Base-by-base conservation (phyloP, 331 rosid species). In the Acacia pycnantha region DNA sequence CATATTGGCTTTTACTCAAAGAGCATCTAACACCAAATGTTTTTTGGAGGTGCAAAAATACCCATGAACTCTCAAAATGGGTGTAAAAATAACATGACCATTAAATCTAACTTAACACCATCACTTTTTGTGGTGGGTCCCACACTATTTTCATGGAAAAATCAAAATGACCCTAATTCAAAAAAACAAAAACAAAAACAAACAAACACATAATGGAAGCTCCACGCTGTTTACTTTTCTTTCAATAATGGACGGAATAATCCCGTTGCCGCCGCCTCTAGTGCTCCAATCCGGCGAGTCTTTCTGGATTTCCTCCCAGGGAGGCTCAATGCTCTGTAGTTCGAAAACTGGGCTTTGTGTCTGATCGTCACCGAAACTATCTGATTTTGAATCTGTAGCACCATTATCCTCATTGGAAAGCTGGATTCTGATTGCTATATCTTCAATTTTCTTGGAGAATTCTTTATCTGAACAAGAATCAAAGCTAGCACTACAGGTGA, bases 181-280 rank as follows among this genome's bases (percentile, higher is more conserved):
- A n/a, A n/a, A n/a, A n/a, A n/a, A n/a, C n/a, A n/a, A n/a, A n/a
- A n/a, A n/a, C n/a, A n/a, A n/a, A n/a, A n/a, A n/a, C n/a, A n/a
- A n/a, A n/a, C n/a, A n/a, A n/a, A n/a, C n/a, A n/a, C n/a, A n/a
- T n/a, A n/a, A n/a, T n/a, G 98, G 99, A 7, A 96, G 87, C 9
- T 92, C 99, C 35, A 94, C 86, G 75, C 97, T 90, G 85, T 96
- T 96, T 4, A 97, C 99, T 70, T 87, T 93, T 54, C 97, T 85
- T 74, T 90, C 95, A 8, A 94, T 89, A 48, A 88, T 89, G 19
- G 87, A 90, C 58, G 88, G 87, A 19, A 87, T 89, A 12, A 88
- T 88, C 70, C 89, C 90, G 5, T 85, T 9, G 40, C 7, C 40
- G 40, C 40, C 90, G n/a, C n/a, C n/a, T n/a, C n/a, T 84, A 37